Evolutionary conservation across 371 early-diverging fungal genomes (phyloP).

Genomic region (Choanephora cucurbitarum): DNA sequence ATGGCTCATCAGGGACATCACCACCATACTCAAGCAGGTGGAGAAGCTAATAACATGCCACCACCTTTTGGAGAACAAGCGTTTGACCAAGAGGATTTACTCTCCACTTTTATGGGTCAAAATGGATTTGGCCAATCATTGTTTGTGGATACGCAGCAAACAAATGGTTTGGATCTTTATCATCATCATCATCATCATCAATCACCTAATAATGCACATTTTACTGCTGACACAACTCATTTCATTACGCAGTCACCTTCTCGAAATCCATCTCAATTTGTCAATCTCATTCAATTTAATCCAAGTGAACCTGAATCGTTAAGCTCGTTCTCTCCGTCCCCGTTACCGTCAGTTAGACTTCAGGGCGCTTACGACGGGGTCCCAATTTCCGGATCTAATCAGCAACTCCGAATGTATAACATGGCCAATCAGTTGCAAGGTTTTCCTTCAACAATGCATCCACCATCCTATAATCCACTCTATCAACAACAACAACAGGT

Average conservation of each 20-base stretch:
- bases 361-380: slow-evolving; percentile 31
- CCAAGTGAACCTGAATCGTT: slow-evolving; percentile 3
- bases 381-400: slow-evolving; percentile 27
- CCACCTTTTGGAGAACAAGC: neutral
- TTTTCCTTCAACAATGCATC: slow-evolving; percentile 4
- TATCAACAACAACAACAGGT: slow-evolving; percentile 27
- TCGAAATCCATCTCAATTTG: slow-evolving; percentile 2
- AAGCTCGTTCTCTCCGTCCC: neutral
- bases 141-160: neutral
- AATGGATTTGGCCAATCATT: neutral
- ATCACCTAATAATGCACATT: no score
- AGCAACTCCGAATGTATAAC: slow-evolving; percentile 18
- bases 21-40: neutral
- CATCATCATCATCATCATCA: neutral
- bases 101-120: neutral
- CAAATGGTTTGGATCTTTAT: neutral
- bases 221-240: neutral
- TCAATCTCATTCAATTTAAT: slow-evolving; percentile 10
- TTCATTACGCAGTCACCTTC: neutral
- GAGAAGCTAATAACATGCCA: neutral
- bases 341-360: slow-evolving; percentile 1
- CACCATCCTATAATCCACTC: neutral
- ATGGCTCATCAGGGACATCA: neutral
- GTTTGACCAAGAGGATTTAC: neutral
- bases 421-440: slow-evolving; percentile 17